These are phyloP conservation scores for Dillenia suffruticosa DNA, from an alignment of 164 flowering plant species.

Conservation along the genomic window DNA sequence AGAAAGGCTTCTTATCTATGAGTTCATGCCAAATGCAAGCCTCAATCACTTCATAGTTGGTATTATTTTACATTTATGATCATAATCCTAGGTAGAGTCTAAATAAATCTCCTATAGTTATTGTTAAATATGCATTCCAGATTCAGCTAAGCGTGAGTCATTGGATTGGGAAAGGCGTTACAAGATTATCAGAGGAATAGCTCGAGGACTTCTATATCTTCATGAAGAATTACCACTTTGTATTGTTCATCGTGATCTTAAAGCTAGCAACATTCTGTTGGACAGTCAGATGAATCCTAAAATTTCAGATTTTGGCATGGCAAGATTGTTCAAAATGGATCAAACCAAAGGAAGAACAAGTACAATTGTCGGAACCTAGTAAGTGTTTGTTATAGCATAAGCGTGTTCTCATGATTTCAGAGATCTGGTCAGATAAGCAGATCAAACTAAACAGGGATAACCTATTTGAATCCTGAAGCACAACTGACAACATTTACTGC, in stretches of 20 bases:
- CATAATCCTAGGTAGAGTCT: background rate
- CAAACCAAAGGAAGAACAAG: slow-evolving; percentile 36
- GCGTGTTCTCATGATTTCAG: background rate
- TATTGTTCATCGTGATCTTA: slow-evolving; percentile 40
- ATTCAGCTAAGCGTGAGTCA: background rate
- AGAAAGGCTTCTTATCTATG: slow-evolving; percentile 41
- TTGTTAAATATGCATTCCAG: background rate
- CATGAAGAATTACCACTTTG: slow-evolving; percentile 39
- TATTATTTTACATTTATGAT: background rate
- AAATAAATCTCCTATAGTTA: background rate
- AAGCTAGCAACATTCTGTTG: slow-evolving; percentile 35
- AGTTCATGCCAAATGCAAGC: slow-evolving; percentile 43
- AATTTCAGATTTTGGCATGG: slow-evolving; percentile 53
- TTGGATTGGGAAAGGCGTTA: slow-evolving; percentile 33
- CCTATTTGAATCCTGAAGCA: no score
- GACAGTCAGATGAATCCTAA: slow-evolving; percentile 43
- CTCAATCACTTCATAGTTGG: slow-evolving; percentile 41
- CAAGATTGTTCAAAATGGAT: slow-evolving; percentile 27
- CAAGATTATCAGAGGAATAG: slow-evolving; percentile 30
- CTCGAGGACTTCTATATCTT: slow-evolving; percentile 39
- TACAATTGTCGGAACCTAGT: slow-evolving; percentile 40
- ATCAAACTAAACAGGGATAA: no score
- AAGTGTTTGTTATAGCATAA: slow-evolving; percentile 9
- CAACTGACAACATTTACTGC: no score
- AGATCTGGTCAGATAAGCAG: background rate